These are phyloP conservation scores for Fusarium anthophilum DNA, from an alignment of 2,329 filamentous ascomycete genomes.

Conservation along the genomic window DNA sequence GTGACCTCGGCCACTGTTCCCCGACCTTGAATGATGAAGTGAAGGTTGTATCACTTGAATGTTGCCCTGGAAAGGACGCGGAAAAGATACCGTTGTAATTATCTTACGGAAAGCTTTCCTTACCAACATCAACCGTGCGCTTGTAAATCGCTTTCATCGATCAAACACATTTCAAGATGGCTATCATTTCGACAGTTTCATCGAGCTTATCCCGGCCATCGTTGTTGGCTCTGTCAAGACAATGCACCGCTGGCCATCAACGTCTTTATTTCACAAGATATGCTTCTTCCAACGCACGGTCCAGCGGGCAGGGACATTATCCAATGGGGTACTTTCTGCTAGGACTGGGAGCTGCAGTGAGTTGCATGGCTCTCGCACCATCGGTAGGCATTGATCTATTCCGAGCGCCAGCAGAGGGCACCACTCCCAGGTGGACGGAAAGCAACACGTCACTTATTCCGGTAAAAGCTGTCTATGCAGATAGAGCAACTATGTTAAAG, in stretches of 20 bases:
- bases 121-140: too few relatives aligned
- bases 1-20: background rate
- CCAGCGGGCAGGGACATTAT: background rate
- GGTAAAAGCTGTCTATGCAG: background rate
- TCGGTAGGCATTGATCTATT: background rate
- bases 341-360: background rate
- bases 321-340: background rate
- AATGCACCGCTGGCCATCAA: fast-evolving
- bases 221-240: background rate
- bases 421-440: background rate
- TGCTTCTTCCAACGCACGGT: background rate
- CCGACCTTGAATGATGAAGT: background rate
- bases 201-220: background rate
- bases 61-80: background rate
- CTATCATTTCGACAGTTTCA: background rate
- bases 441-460: background rate
- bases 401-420: background rate
- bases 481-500: background rate
- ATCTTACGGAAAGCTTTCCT: background rate
- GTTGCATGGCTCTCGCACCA: background rate
- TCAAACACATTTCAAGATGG: background rate
- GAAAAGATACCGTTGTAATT: background rate
- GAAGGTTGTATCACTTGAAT: too few relatives aligned
- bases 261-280: background rate
- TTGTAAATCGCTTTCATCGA: too few relatives aligned